A percentile compares a stretch with the other conserved stretches of the same genome.
These are phyloP conservation scores for Blastobotrys apis DNA, from an alignment of 1,139 yeast genomes.

Conservation along the genomic window DNA sequence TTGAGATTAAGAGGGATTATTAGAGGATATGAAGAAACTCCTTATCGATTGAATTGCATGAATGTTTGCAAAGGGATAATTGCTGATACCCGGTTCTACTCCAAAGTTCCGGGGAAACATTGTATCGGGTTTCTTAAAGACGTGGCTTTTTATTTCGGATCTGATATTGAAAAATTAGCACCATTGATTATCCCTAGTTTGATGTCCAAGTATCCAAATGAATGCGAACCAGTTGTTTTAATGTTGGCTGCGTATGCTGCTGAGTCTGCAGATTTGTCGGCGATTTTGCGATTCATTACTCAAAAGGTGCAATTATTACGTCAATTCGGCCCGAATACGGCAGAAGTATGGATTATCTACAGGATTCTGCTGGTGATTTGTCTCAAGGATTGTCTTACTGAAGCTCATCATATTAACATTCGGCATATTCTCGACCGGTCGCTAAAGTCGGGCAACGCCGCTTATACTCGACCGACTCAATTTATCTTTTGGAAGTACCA, in stretches of 20 bases:
- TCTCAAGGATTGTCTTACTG: neutral
- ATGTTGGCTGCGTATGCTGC: conserved; percentile 9
- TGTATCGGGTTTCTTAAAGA: conserved; percentile 3
- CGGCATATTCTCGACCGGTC: conserved; percentile 7
- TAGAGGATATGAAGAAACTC: conserved; percentile 1
- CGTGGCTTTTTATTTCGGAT: conserved; percentile 6
- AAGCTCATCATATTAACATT: conserved; percentile 9
- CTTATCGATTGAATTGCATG: neutral
- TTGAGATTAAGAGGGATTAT: conserved; percentile 6
- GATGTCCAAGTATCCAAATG: neutral
- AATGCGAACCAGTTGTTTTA: conserved; percentile 1
- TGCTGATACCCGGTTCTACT: neutral
- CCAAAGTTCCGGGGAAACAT: neutral
- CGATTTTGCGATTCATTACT: conserved; percentile 3
- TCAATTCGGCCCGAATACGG: neutral
- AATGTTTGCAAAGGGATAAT: neutral
- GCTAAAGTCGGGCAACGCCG: neutral
- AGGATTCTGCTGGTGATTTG: conserved; percentile 6
- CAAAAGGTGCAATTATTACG: neutral
- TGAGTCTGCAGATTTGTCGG: neutral
- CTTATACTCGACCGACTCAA: neutral
- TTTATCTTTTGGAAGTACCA: conserved; percentile 2
- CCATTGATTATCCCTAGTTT: conserved; percentile 1
- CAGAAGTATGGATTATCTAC: neutral
- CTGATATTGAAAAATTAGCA: neutral